phyloP scores from a whole-genome alignment of 139 green algal species.

The Chlamydomonas sp. region DNA sequence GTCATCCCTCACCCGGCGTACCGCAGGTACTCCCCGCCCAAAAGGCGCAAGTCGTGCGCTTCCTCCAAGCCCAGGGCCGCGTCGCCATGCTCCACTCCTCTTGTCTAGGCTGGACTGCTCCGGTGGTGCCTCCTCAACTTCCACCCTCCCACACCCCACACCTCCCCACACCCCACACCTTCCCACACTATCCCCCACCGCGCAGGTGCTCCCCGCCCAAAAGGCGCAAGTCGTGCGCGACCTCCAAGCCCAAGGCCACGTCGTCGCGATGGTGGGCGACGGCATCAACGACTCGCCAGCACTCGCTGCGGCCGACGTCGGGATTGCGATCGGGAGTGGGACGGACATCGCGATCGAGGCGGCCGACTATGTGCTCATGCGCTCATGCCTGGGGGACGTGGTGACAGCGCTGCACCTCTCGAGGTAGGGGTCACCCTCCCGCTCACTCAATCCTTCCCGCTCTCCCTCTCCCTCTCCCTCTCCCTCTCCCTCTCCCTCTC shows the following conservation, averaged over 20 bases:
- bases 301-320: slow-evolving; percentile 85
- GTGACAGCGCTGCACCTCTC: slow-evolving; percentile 82
- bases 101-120: not conserved
- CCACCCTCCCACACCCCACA: no score
- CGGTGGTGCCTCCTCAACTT: slow-evolving; percentile 1
- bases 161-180: no score
- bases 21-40: not conserved
- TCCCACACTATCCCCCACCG: no score
- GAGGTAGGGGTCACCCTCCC: no score
- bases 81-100: slow-evolving; percentile 68
- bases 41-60: slow-evolving; percentile 12
- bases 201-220: not conserved
- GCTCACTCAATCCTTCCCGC: no score
- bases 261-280: slow-evolving; percentile 96
- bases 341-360: slow-evolving; percentile 70
- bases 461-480: no score
- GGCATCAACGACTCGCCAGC: slow-evolving; percentile 96
- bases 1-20: no score
- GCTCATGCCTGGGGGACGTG: slow-evolving; percentile 62
- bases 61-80: slow-evolving; percentile 40
- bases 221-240: slow-evolving; percentile 17
- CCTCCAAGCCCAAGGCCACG: slow-evolving; percentile 40
- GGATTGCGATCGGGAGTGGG: slow-evolving; percentile 83
- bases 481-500: no score
- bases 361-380: slow-evolving; percentile 56